Evolutionary conservation across 495 filamentous ascomycete species (phyloP).

Genomic region (Lophiostoma macrostomum): DNA sequence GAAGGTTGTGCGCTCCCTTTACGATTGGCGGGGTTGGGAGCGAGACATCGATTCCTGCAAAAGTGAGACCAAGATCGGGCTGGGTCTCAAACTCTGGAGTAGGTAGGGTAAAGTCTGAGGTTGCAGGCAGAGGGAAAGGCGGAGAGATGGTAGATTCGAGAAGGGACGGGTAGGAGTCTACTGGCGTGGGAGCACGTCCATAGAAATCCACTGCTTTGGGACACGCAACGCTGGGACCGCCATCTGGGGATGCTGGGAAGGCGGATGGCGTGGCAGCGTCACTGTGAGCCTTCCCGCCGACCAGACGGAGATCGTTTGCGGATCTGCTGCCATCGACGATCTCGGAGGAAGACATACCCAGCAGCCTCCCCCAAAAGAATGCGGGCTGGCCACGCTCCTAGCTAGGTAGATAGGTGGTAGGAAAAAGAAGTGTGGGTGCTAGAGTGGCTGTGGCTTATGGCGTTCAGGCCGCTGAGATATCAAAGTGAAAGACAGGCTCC

Average conservation of each 20-base stretch:
- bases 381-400: no score
- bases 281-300: background rate
- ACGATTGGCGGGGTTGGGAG: constrained; percentile 18
- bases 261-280: background rate
- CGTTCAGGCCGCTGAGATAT: background rate
- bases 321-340: background rate
- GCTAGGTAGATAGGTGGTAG: no score
- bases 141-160: constrained; percentile 13
- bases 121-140: constrained; percentile 16
- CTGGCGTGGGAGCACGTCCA: constrained; percentile 10
- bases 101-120: background rate
- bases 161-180: constrained; percentile 9
- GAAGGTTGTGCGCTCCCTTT: constrained; percentile 32
- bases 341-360: no score
- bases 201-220: constrained; percentile 15
- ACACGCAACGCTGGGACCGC: background rate
- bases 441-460: background rate
- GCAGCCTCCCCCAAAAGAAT: no score
- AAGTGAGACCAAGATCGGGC: constrained; percentile 13
- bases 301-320: background rate
- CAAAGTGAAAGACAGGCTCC: background rate
- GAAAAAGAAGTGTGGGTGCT: no score
- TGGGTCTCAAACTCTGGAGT: constrained; percentile 18
- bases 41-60: constrained; percentile 14
- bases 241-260: constrained; percentile 4